Percentiles rank a stretch among this genome's conserved stretches.
These are phyloP conservation scores for Penicillium sp. DNA, from an alignment of 2,329 filamentous ascomycete species.

Conservation along the genomic window DNA sequence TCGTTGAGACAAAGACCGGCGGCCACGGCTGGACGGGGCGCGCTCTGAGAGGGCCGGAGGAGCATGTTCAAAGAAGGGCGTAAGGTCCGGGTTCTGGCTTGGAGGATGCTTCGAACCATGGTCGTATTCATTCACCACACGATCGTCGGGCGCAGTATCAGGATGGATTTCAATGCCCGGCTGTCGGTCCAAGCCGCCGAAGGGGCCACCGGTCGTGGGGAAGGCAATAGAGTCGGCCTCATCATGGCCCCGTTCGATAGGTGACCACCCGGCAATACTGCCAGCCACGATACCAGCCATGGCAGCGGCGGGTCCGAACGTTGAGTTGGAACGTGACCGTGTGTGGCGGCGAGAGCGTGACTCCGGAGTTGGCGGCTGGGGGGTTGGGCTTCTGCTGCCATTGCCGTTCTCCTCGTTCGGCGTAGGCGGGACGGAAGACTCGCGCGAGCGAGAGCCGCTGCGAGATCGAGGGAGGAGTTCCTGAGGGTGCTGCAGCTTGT, in stretches of 20 bases:
- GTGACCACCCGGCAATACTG: slow-evolving; percentile 64
- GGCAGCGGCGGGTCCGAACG: slow-evolving; percentile 59
- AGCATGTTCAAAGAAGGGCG: slow-evolving; percentile 45
- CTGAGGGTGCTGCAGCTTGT: slow-evolving; percentile 60
- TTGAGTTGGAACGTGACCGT: slow-evolving; percentile 59
- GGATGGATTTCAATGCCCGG: slow-evolving; percentile 49
- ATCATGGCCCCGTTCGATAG: slow-evolving; percentile 49
- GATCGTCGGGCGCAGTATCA: slow-evolving; percentile 45
- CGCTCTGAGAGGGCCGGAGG: slow-evolving; percentile 29
- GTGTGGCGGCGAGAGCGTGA: slow-evolving; percentile 49
- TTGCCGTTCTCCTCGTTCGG: slow-evolving; percentile 50
- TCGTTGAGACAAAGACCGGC: slow-evolving; percentile 36
- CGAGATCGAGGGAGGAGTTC: slow-evolving; percentile 45
- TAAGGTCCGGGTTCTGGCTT: slow-evolving; percentile 47
- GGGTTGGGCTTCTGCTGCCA: slow-evolving; percentile 23
- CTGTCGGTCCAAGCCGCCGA: slow-evolving; percentile 41
- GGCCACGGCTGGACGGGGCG: slow-evolving; percentile 34
- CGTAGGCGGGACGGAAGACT: slow-evolving; percentile 53
- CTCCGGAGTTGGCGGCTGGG: slow-evolving; percentile 54
- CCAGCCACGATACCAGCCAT: slow-evolving; percentile 67
- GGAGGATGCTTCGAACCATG: slow-evolving; percentile 39
- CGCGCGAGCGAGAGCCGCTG: slow-evolving; percentile 41
- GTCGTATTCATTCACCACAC: slow-evolving; percentile 41
- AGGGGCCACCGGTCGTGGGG: slow-evolving; percentile 34
- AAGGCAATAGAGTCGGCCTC: slow-evolving; percentile 41